Base-by-base conservation (phyloP, 2,329 filamentous ascomycete genomes). In the Achaetomium macrosporum region DNA sequence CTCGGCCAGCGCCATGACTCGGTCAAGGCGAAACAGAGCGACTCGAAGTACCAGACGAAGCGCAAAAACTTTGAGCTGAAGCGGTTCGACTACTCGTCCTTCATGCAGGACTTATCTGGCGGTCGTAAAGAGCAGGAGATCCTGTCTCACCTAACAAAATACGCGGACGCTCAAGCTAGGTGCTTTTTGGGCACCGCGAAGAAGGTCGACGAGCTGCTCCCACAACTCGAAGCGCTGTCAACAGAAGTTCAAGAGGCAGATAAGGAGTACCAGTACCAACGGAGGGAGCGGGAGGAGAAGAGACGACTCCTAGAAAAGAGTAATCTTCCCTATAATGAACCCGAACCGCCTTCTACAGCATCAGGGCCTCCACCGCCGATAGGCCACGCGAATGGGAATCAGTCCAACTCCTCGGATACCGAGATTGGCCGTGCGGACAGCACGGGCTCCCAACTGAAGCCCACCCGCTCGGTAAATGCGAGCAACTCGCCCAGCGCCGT, bases 71-170 rank as follows among this genome's bases (percentile, higher is more conserved):
- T 99, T 64, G 93, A 99, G 73, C 78, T 99, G 53, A 96, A 95
- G 73, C 85, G 95, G 10, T 99, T 99, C 64, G 95, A 99, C 69
- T 99, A 99, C 68, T 97, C 92, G 3, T 96, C 90, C 13, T 99
- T 97, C 66, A 95, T 99, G 88, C 92, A 97, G 65, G 93, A 99
- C 73, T 77, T 99, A n/a, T 93, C 97, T 58, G 93, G 93, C 30
- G 93, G 93, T n/a, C 85, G 93, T 57, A 99, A 97, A 68, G 93
- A 99, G 64, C 93, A 97, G 65, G 93, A 99, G 68, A 88, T 99
- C 5, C 72, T 99, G 30, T 97, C 92, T 1, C 88, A 96, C 66
- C 77, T 99, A 31, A 99, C 93, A 1, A 92, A 87, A 66, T 99
- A 91, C 67, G 95, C 95, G 10, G 90, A 95, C 66, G 59, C 56